These are phyloP conservation scores for Petunia hybrid DNA, from an alignment of 305 asterid genomes.

Conservation along the genomic window DNA sequence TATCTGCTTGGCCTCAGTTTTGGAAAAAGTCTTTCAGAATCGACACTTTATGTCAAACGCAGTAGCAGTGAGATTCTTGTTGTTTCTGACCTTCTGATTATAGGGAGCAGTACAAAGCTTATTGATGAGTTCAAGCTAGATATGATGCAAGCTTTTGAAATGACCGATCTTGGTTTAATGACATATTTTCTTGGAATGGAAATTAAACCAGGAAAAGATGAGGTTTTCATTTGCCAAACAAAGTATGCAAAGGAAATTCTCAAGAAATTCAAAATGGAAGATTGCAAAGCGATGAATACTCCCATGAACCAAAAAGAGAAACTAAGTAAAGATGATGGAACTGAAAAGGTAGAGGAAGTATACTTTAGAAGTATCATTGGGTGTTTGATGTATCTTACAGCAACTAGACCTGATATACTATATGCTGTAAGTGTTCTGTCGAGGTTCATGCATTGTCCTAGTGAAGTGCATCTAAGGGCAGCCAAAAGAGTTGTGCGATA, in stretches of 20 bases:
- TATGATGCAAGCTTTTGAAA: neutral
- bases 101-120: neutral
- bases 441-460: neutral
- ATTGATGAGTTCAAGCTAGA: slow-evolving; percentile 1
- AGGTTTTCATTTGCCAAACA: neutral
- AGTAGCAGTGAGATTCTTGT: neutral
- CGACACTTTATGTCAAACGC: neutral
- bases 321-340: neutral
- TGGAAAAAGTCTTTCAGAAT: no score
- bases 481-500: neutral
- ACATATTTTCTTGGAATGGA: neutral
- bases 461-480: neutral
- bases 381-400: neutral
- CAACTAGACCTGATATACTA: neutral
- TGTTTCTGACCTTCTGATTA: neutral
- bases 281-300: neutral
- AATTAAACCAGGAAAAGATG: neutral
- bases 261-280: neutral
- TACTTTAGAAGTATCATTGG: neutral
- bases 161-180: neutral
- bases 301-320: neutral
- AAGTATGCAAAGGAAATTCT: neutral
- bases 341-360: neutral
- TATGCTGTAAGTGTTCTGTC: neutral
- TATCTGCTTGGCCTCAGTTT: no score